Conservation (phyloP, 1,284 basidiomycete genomes). For the Austropuccinia psidii region DNA sequence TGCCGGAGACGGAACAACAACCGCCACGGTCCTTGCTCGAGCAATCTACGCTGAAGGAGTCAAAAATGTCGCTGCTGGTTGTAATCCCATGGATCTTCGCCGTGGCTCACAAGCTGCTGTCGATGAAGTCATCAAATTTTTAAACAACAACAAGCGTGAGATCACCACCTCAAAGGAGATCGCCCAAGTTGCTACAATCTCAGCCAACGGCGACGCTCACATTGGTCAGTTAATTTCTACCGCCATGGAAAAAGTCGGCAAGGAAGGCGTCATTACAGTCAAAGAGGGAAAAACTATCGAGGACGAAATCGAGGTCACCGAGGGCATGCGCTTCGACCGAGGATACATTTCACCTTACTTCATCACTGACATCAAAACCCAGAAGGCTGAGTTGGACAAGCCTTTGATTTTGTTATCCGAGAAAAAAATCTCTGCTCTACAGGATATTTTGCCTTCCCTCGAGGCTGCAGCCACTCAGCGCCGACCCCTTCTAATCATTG, state of each 20-base stretch:
- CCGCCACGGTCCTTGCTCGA: constrained; percentile 89
- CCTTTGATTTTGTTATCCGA: constrained; percentile 86
- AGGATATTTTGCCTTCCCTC: constrained; percentile 90
- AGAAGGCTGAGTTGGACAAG: constrained; percentile 96
- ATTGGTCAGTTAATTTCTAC: constrained; percentile 95
- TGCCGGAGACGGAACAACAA: constrained; percentile 96
- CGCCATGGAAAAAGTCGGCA: constrained; percentile 99
- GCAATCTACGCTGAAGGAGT: constrained; percentile 98
- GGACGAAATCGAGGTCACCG: constrained; percentile 96
- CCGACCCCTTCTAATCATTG: constrained; percentile 88
- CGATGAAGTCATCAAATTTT: constrained; percentile 85
- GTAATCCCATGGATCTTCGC: constrained; percentile 99
- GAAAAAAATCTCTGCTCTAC: constrained; percentile 94
- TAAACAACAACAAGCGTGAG: constrained; percentile 79
- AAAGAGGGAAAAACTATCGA: constrained; percentile 97
- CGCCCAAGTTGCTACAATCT: constrained; percentile 92
- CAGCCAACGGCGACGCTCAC: constrained; percentile 90
- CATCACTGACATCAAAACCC: constrained; percentile 94
- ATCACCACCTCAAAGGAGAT: constrained; percentile 98
- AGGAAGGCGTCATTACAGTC: constrained; percentile 99
- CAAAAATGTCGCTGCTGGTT: constrained; percentile 97
- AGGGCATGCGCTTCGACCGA: constrained; percentile 99
- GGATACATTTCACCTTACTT: constrained; percentile 99
- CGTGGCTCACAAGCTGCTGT: constrained; percentile 93
- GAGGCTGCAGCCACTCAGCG: constrained; percentile 85